phyloP scores from a whole-genome alignment of 805 yeast species.

The Maudiozyma saulgeensis region DNA sequence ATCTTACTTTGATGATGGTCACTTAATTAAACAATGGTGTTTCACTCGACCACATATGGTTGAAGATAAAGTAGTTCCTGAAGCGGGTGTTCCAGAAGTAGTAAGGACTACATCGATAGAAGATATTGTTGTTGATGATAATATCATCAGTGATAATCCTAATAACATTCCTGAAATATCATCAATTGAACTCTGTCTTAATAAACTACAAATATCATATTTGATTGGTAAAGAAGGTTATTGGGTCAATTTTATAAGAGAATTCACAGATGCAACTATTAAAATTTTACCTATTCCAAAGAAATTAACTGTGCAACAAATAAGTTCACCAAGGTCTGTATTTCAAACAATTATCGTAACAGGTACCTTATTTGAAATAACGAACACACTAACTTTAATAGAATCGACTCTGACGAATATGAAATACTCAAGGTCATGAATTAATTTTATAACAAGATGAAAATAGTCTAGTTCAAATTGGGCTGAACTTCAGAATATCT shows the following conservation, averaged over 20 bases:
- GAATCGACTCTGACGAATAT: constrained; percentile 7
- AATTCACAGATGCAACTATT: constrained; percentile 30
- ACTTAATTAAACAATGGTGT: no score
- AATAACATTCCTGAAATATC: background rate
- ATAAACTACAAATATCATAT: constrained; percentile 2
- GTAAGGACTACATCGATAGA: background rate
- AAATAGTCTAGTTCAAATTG: no score
- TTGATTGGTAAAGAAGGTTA: constrained; percentile 36
- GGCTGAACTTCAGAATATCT: no score
- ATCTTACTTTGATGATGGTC: no score
- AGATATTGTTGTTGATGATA: background rate
- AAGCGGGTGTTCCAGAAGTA: no score
- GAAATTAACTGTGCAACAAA: constrained; percentile 7
- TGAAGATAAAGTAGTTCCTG: no score
- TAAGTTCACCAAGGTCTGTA: constrained; percentile 8
- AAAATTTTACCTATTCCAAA: constrained; percentile 31
- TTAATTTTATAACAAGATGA: no score
- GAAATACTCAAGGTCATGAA: background rate
- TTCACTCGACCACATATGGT: no score
- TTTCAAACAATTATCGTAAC: constrained; percentile 26
- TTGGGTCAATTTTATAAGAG: constrained; percentile 31
- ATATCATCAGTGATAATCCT: background rate
- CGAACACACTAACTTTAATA: constrained; percentile 20
- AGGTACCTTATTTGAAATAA: constrained; percentile 22
- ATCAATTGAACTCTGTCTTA: background rate